Evolutionary conservation across 768 basidiomycete genomes (phyloP).

Genomic region (Suillus subluteus): DNA sequence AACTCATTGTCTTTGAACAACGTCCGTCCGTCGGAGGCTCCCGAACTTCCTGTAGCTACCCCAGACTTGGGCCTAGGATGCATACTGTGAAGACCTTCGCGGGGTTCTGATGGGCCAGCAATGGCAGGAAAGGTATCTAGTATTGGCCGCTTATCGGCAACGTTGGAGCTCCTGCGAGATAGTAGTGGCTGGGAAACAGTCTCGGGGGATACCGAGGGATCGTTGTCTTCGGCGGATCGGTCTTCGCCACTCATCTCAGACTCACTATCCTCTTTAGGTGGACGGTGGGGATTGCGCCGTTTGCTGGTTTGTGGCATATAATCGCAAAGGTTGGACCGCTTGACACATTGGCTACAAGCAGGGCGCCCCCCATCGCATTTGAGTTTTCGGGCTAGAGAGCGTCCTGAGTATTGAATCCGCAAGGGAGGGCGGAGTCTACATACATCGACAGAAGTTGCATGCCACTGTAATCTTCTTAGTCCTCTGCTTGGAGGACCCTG

Average conservation of each 20-base stretch:
- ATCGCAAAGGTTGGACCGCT: constrained; percentile 78
- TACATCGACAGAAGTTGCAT: constrained; percentile 91
- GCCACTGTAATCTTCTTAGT: constrained; percentile 89
- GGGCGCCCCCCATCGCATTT: constrained; percentile 89
- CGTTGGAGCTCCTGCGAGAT: constrained; percentile 40
- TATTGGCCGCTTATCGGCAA: constrained; percentile 37
- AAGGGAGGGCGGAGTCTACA: constrained; percentile 37
- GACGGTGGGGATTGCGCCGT: constrained; percentile 66
- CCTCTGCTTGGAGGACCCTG: constrained; percentile 66
- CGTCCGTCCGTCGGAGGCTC: constrained; percentile 39
- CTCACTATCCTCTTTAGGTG: constrained; percentile 60
- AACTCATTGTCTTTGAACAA: constrained; percentile 65
- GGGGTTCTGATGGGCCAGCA: constrained; percentile 45
- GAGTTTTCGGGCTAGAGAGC: constrained; percentile 71
- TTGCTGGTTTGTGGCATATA: constrained; percentile 77
- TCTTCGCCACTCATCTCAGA: constrained; percentile 70
- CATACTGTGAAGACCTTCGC: constrained; percentile 44
- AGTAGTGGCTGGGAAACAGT: constrained; percentile 36
- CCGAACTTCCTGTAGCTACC: constrained; percentile 21
- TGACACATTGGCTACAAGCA: constrained; percentile 80
- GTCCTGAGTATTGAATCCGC: constrained; percentile 23
- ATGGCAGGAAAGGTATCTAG: constrained; percentile 34
- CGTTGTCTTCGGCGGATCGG: constrained; percentile 52
- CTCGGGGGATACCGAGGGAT: constrained; percentile 61
- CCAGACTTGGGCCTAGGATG: constrained; percentile 40